These are phyloP conservation scores for Fusarium paranaense DNA, from an alignment of 2,329 filamentous ascomycete genomes.

Conservation along the genomic window DNA sequence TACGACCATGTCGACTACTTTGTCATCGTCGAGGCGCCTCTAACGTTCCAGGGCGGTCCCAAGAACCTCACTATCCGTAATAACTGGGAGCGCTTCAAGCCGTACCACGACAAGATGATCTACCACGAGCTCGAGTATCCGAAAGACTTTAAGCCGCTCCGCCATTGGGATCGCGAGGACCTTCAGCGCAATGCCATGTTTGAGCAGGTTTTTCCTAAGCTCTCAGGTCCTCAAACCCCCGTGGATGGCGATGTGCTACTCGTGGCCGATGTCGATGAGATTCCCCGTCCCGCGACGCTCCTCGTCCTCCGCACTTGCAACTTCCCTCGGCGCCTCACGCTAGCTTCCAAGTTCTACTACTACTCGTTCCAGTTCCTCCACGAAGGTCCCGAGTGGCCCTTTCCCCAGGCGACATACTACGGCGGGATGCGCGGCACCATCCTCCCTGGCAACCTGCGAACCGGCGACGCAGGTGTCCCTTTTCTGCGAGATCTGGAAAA, in stretches of 20 bases:
- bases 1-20: slow-evolving; percentile 73
- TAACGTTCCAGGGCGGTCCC: slow-evolving; percentile 67
- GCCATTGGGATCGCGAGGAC: slow-evolving; percentile 64
- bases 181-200: slow-evolving; percentile 68
- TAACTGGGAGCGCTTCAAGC: slow-evolving; percentile 63
- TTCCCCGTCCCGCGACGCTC: slow-evolving; percentile 64
- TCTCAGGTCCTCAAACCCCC: slow-evolving; percentile 57
- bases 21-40: slow-evolving; percentile 69
- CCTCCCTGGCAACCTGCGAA: slow-evolving; percentile 64
- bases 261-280: slow-evolving; percentile 71
- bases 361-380: slow-evolving; percentile 67
- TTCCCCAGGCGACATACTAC: slow-evolving; percentile 71
- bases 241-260: slow-evolving; percentile 65
- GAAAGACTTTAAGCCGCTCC: slow-evolving; percentile 50
- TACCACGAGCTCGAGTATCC: slow-evolving; percentile 65
- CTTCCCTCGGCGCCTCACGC: slow-evolving; percentile 65
- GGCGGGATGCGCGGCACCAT: slow-evolving; percentile 57
- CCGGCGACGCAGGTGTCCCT: slow-evolving; percentile 56
- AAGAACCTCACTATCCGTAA: slow-evolving; percentile 67
- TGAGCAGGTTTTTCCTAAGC: slow-evolving; percentile 63
- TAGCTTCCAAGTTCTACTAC: slow-evolving; percentile 66
- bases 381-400: slow-evolving; percentile 58
- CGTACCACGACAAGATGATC: slow-evolving; percentile 71
- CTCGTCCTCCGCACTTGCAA: slow-evolving; percentile 61
- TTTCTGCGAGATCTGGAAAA: slow-evolving; percentile 56